Evolutionary conservation across 164 flowering plant species (phyloP).

Genomic region (Akebia trifoliata): DNA sequence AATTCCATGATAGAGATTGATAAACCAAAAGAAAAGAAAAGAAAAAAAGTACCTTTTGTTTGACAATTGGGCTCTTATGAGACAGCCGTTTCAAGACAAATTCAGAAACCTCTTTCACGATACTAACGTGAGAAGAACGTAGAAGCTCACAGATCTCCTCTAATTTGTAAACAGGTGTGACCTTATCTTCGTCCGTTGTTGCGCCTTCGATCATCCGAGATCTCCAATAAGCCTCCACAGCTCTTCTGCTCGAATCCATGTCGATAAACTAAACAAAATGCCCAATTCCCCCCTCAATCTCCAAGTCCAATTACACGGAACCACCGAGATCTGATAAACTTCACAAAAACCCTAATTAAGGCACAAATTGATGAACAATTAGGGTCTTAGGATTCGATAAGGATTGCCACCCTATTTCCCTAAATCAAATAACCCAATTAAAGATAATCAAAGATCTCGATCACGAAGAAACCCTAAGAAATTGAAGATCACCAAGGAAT

Average conservation of each 20-base stretch:
- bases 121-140: constrained; percentile 64
- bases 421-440: too few relatives aligned
- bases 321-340: too few relatives aligned
- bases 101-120: constrained; percentile 84
- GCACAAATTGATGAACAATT: too few relatives aligned
- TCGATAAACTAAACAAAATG: too few relatives aligned
- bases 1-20: not conserved
- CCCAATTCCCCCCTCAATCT: too few relatives aligned
- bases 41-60: constrained; percentile 63
- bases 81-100: constrained; percentile 80
- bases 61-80: constrained; percentile 84
- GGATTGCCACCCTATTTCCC: too few relatives aligned
- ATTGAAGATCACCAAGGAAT: too few relatives aligned
- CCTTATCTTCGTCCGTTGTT: constrained; percentile 88
- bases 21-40: not conserved
- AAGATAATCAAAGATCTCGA: too few relatives aligned
- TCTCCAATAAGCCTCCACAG: constrained; percentile 98
- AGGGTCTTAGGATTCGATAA: too few relatives aligned
- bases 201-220: constrained; percentile 78
- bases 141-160: constrained; percentile 90
- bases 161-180: constrained; percentile 83
- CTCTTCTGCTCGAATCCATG: constrained; percentile 94
- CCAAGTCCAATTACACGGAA: too few relatives aligned
- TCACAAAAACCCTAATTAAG: too few relatives aligned
- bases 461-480: too few relatives aligned